Conservation (phyloP, 2,329 filamentous ascomycete genomes). For the Nothopassalora personata region DNA sequence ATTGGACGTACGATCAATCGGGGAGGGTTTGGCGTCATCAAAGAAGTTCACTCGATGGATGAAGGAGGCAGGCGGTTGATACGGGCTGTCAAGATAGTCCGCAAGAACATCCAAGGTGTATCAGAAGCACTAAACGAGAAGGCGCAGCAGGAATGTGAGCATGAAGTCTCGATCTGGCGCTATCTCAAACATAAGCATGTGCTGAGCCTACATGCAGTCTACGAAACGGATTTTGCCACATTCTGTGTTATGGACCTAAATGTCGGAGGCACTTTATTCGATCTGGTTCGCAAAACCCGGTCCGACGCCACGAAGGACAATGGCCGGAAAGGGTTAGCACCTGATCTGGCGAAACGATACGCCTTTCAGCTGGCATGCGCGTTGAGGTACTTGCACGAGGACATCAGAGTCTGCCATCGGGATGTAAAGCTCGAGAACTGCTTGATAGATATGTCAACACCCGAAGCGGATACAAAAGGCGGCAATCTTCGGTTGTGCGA, state of each 20-base stretch:
- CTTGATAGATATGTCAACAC: conserved; percentile 52
- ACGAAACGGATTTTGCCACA: conserved; percentile 62
- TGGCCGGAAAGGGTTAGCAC: conserved; percentile 39
- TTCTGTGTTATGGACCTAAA: conserved; percentile 63
- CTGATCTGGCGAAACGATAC: conserved; percentile 54
- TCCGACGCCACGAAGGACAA: conserved; percentile 22
- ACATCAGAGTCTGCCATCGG: conserved; percentile 60
- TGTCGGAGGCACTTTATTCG: conserved; percentile 60
- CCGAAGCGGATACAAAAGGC: conserved; percentile 44
- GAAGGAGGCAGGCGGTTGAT: conserved; percentile 45
- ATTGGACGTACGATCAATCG: conserved; percentile 61
- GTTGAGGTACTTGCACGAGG: conserved; percentile 62
- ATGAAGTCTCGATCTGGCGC: conserved; percentile 64
- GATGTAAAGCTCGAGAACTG: conserved; percentile 68
- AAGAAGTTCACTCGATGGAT: conserved; percentile 60
- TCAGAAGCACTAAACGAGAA: conserved; percentile 59
- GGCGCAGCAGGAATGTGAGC: conserved; percentile 62
- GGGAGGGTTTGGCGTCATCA: conserved; percentile 62
- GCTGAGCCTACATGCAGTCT: conserved; percentile 57
- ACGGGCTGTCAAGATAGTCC: conserved; percentile 64
- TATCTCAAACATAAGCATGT: conserved; percentile 59
- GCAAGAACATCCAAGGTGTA: conserved; percentile 51
- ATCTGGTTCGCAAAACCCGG: conserved; percentile 54
- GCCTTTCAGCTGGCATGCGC: conserved; percentile 59
- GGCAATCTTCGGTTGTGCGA: conserved; percentile 60